These are phyloP conservation scores for Taiozyma onychis DNA, from an alignment of 1,139 yeast species.

Conservation along the genomic window DNA sequence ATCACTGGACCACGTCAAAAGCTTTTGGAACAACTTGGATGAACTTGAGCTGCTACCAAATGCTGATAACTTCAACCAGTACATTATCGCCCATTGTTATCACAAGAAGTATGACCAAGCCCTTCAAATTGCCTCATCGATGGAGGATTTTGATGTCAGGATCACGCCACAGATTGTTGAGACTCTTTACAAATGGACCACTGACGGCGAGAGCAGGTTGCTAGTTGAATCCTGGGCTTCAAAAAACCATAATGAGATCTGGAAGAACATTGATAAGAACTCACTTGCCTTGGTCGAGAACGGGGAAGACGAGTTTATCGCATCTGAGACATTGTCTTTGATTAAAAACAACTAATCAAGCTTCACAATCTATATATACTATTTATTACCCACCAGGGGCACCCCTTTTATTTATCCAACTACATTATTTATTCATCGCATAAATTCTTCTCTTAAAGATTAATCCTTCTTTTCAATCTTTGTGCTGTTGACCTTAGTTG, in stretches of 20 bases:
- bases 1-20: conserved; percentile 52
- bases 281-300: conserved; percentile 1
- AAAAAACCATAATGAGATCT: conserved; percentile 35
- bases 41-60: conserved; percentile 48
- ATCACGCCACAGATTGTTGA: conserved; percentile 47
- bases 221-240: conserved; percentile 51
- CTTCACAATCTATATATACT: background rate
- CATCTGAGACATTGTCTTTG: background rate
- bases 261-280: conserved; percentile 37
- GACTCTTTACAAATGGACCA: conserved; percentile 57
- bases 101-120: conserved; percentile 62
- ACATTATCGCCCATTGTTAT: conserved; percentile 68
- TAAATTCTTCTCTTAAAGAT: conserved; percentile 1
- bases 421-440: background rate
- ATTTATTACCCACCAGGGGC: background rate
- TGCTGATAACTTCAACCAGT: conserved; percentile 53
- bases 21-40: conserved; percentile 57
- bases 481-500: conserved; percentile 70
- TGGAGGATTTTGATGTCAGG: conserved; percentile 47
- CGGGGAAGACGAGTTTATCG: background rate
- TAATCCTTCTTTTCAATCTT: conserved; percentile 23
- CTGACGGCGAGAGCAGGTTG: conserved; percentile 41
- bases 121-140: conserved; percentile 41
- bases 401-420: background rate
- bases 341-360: background rate